These are phyloP conservation scores for Haplosporangium sp. DNA, from an alignment of 371 early-diverging fungal genomes.

Conservation along the genomic window DNA sequence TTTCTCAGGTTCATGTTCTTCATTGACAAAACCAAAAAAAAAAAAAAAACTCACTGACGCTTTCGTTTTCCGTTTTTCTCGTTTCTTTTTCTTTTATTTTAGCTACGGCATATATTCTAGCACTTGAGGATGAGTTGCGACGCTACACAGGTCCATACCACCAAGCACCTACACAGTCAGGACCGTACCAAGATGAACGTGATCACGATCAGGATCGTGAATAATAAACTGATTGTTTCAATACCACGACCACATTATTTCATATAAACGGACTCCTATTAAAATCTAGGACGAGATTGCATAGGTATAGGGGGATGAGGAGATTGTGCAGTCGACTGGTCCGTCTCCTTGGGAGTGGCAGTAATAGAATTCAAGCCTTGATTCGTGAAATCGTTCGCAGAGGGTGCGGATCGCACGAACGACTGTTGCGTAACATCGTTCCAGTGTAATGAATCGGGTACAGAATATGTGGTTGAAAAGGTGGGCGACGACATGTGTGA, in stretches of 20 bases:
- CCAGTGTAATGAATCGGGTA: slow-evolving; percentile 22
- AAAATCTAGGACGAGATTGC: too few species aligned
- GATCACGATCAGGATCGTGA: slow-evolving; percentile 4
- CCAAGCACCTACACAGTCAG: neutral
- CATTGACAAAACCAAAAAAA: slow-evolving; percentile 4
- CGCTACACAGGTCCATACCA: slow-evolving; percentile 24
- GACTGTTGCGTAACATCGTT: slow-evolving; percentile 9
- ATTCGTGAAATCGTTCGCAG: slow-evolving; percentile 1
- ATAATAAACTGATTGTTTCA: slow-evolving; percentile 7
- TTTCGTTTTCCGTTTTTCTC: neutral
- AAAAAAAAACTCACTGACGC: neutral
- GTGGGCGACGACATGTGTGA: slow-evolving; percentile 30
- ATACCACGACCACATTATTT: too few species aligned
- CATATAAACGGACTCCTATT: too few species aligned
- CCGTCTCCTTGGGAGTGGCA: too few species aligned
- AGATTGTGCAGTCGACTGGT: too few species aligned
- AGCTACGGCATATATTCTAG: slow-evolving; percentile 44
- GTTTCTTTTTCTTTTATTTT: neutral
- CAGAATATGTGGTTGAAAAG: slow-evolving; percentile 20
- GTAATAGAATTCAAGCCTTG: neutral
- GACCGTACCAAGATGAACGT: slow-evolving; percentile 4
- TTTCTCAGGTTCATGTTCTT: too few species aligned
- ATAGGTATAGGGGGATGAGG: neutral
- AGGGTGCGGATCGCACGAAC: neutral
- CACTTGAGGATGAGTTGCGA: slow-evolving; percentile 40